Percentiles rank a stretch among this genome's conserved stretches.
Evolutionary conservation across 306 rosid genomes (phyloP).

Genomic region (Canavalia ensiformis): DNA sequence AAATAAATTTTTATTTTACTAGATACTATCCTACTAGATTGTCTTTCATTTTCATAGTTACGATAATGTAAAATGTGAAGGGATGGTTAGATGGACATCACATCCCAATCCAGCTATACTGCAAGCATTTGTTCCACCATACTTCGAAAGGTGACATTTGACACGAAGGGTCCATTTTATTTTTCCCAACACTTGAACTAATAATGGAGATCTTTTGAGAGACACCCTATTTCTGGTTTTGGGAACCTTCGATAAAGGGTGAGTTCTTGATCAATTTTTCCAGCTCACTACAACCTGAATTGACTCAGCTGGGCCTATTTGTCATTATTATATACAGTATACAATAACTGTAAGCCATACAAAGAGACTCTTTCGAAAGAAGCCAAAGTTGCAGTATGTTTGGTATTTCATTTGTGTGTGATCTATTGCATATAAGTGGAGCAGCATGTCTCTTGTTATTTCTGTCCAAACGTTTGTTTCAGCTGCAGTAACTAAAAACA

Average conservation of each 20-base stretch:
- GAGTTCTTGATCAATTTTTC: conserved; percentile 25
- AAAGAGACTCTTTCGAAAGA: not conserved
- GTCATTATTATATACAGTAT: conserved; percentile 24
- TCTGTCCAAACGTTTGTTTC: too few relatives aligned
- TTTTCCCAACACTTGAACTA: conserved; percentile 1
- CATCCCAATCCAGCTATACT: conserved; percentile 24
- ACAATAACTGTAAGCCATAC: not conserved
- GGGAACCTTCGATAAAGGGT: conserved; percentile 19
- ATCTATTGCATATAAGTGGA: too few relatives aligned
- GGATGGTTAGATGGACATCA: not conserved
- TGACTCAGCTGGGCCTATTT: conserved; percentile 35
- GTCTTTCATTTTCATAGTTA: not conserved
- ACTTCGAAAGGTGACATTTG: conserved; percentile 28
- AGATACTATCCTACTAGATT: not conserved
- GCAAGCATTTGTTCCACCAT: conserved; percentile 30
- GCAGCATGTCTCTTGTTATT: too few relatives aligned
- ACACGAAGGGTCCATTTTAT: conserved; percentile 35
- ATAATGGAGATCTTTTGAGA: conserved; percentile 24
- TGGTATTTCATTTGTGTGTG: too few relatives aligned
- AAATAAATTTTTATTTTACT: not conserved
- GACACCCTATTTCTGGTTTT: not conserved
- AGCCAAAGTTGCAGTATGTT: too few relatives aligned
- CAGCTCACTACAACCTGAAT: conserved; percentile 29
- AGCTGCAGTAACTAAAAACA: too few relatives aligned
- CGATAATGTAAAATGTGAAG: not conserved